These are phyloP conservation scores for Aspergillus chevalieri DNA, from an alignment of 2,329 filamentous ascomycete species.

Conservation along the genomic window DNA sequence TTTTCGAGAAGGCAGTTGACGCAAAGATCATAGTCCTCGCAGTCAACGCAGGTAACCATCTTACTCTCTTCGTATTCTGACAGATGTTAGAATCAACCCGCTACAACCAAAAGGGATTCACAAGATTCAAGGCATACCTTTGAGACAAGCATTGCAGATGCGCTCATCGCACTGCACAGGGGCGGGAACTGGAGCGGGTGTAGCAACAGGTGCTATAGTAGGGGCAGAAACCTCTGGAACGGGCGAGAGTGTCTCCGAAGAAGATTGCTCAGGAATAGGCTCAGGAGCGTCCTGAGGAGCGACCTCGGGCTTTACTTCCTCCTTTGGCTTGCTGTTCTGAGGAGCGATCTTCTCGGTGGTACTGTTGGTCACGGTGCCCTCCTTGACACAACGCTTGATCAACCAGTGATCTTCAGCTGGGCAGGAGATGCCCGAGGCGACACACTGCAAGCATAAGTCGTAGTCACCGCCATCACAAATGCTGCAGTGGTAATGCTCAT, in stretches of 20 bases:
- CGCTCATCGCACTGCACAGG: constrained; percentile 22
- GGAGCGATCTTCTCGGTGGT: constrained; percentile 73
- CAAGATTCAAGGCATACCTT: constrained; percentile 39
- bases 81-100: constrained; percentile 16
- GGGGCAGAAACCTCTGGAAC: not conserved
- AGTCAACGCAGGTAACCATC: constrained; percentile 78
- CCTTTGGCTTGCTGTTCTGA: constrained; percentile 45
- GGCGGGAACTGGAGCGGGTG: no score
- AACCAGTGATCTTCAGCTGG: constrained; percentile 79
- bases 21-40: constrained; percentile 91
- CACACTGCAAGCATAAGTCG: constrained; percentile 78
- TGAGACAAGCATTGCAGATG: constrained; percentile 62
- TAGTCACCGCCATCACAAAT: constrained; percentile 91
- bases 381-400: constrained; percentile 78
- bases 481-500: constrained; percentile 88
- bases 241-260: constrained; percentile 16
- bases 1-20: constrained; percentile 68
- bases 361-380: constrained; percentile 76
- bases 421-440: constrained; percentile 70
- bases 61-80: constrained; percentile 65
- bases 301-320: constrained; percentile 13
- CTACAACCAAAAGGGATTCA: not conserved
- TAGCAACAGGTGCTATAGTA: no score
- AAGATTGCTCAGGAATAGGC: constrained; percentile 16
- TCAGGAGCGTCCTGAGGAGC: constrained; percentile 12